phyloP scores from a whole-genome alignment of 78 protist genomes.

The Neovahlkampfia damariscottae region DNA sequence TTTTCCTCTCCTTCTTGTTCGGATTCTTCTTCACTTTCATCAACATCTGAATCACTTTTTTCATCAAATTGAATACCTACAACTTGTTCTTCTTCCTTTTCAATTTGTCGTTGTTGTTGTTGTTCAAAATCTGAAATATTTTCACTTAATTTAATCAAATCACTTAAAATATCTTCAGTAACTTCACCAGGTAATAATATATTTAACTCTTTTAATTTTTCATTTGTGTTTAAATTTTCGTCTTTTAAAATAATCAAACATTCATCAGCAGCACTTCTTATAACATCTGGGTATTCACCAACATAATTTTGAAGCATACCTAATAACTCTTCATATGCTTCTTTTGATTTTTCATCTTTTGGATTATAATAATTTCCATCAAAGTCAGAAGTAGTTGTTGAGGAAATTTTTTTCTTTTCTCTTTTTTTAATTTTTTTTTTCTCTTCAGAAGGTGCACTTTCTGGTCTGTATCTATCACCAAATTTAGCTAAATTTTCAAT shows the following conservation, averaged over 20 bases:
- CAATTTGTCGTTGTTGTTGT: neutral
- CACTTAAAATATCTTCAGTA: neutral
- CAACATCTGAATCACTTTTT: neutral
- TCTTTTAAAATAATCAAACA: neutral
- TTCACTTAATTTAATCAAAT: too few relatives aligned
- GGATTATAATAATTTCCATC: neutral
- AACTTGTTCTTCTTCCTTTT: constrained; percentile 1
- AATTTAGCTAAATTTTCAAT: neutral
- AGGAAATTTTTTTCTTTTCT: neutral
- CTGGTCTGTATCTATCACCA: neutral
- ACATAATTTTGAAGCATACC: neutral
- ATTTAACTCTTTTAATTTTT: neutral
- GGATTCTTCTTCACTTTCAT: constrained; percentile 11
- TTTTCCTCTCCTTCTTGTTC: neutral
- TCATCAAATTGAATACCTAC: neutral
- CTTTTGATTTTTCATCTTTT: neutral
- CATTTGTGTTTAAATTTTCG: neutral
- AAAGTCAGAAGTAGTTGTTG: neutral
- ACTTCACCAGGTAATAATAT: neutral
- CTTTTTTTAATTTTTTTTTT: neutral
- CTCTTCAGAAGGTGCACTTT: neutral
- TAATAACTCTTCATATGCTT: neutral
- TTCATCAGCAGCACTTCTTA: neutral
- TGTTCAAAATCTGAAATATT: neutral
- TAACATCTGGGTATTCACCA: neutral